Percentiles rank a stretch among this genome's conserved stretches.
phyloP scores from a whole-genome alignment of 2,329 filamentous ascomycete species.

The Waltergamsia citrina region DNA sequence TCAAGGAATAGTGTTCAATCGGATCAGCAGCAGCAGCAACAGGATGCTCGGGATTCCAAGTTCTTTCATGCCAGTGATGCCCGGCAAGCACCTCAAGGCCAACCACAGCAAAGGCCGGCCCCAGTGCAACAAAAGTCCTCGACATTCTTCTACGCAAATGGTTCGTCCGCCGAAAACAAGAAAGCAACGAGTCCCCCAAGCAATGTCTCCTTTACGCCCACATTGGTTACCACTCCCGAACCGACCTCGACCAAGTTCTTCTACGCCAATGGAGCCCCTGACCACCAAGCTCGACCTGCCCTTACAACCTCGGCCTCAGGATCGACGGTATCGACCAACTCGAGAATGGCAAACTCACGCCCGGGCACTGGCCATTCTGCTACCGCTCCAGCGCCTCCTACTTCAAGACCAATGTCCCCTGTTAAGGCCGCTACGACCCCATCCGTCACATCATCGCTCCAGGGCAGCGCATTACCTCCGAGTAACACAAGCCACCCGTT shows the following conservation, averaged over 20 bases:
- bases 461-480: conserved; percentile 11
- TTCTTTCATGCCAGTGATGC: conserved; percentile 92
- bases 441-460: conserved; percentile 8
- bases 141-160: conserved; percentile 50
- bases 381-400: conserved; percentile 10
- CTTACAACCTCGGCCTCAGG: conserved; percentile 27
- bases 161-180: conserved; percentile 27
- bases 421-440: conserved; percentile 26
- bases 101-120: conserved; percentile 24
- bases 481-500: conserved; percentile 17
- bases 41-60: conserved; percentile 33
- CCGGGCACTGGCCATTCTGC: conserved; percentile 21
- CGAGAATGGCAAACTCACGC: conserved; percentile 30
- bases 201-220: conserved; percentile 18
- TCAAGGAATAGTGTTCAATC: conserved; percentile 14
- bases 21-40: conserved; percentile 15
- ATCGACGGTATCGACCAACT: conserved; percentile 35
- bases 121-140: conserved; percentile 34
- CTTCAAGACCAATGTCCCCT: conserved; percentile 41
- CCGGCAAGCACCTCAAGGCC: conserved; percentile 29
- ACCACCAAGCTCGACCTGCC: conserved; percentile 26
- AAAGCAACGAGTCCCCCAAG: conserved; percentile 19
- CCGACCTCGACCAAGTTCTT: conserved; percentile 56
- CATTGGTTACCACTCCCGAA: conserved; percentile 24
- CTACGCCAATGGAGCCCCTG: conserved; percentile 59